phyloP scores from a whole-genome alignment of 2,329 filamentous ascomycete genomes.

The Penicillium sp. region DNA sequence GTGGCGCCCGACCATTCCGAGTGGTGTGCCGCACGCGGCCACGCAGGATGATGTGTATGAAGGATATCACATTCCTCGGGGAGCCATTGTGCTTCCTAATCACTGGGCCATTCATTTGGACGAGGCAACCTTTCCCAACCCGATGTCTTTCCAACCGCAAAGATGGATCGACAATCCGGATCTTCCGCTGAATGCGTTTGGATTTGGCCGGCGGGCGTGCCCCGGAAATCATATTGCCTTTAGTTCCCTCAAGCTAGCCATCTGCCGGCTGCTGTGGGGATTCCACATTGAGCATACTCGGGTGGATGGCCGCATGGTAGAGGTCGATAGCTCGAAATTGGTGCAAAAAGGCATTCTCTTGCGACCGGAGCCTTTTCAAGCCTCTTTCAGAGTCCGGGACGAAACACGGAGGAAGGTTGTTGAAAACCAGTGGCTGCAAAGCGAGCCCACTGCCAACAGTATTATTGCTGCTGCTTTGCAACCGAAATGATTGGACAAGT shows the following conservation, averaged over 20 bases:
- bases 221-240: constrained; percentile 35
- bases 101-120: constrained; percentile 46
- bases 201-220: constrained; percentile 54
- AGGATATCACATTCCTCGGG: constrained; percentile 50
- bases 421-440: too few relatives aligned
- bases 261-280: constrained; percentile 54
- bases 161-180: constrained; percentile 37
- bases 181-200: constrained; percentile 38
- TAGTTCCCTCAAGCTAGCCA: constrained; percentile 51
- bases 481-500: too few relatives aligned
- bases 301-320: too few relatives aligned
- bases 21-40: constrained; percentile 47
- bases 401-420: too few relatives aligned
- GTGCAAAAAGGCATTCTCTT: too few relatives aligned
- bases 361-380: too few relatives aligned
- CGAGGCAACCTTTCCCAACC: constrained; percentile 38
- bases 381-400: too few relatives aligned
- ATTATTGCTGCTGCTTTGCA: too few relatives aligned
- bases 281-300: constrained; percentile 27
- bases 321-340: too few relatives aligned
- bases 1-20: constrained; percentile 38
- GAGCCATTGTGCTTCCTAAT: constrained; percentile 46
- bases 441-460: too few relatives aligned
- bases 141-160: constrained; percentile 40
- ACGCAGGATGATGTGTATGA: constrained; percentile 49